These are phyloP conservation scores for Ascochyta fabae DNA, from an alignment of 2,329 filamentous ascomycete genomes.

Conservation along the genomic window DNA sequence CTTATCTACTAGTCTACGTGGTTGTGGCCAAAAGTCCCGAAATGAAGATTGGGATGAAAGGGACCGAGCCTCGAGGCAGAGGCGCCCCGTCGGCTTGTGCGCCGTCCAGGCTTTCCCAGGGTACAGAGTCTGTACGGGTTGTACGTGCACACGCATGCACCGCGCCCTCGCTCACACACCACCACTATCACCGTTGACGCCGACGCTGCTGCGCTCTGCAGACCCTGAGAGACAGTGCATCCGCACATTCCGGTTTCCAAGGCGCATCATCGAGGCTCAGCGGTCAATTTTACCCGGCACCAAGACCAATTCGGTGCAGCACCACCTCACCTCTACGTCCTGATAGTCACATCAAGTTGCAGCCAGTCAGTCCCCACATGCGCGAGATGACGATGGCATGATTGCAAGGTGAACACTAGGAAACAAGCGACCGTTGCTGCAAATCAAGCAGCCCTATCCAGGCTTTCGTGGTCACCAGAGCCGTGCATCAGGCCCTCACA, in stretches of 20 bases:
- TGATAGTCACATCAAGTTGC: background rate
- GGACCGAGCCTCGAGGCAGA: slow-evolving; percentile 4
- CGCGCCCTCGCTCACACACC: slow-evolving; percentile 6
- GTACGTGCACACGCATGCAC: slow-evolving; percentile 6
- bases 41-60: slow-evolving; percentile 10
- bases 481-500: slow-evolving; percentile 9
- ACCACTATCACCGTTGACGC: background rate
- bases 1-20: slow-evolving; percentile 12
- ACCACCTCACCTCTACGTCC: background rate
- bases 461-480: background rate
- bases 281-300: slow-evolving; percentile 1
- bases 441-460: slow-evolving; percentile 16
- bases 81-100: slow-evolving; percentile 5
- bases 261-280: slow-evolving; percentile 2
- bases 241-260: slow-evolving; percentile 8
- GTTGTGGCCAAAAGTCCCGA: slow-evolving; percentile 5
- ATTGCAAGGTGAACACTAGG: slow-evolving; percentile 13
- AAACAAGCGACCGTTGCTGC: slow-evolving; percentile 14
- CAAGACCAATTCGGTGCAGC: background rate
- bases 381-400: background rate
- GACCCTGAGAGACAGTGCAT: background rate
- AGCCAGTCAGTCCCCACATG: background rate
- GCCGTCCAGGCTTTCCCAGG: background rate
- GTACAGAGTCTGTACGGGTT: slow-evolving; percentile 3
- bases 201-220: background rate